Base-by-base conservation (phyloP, 768 basidiomycete genomes). In the Cyathus striatus region DNA sequence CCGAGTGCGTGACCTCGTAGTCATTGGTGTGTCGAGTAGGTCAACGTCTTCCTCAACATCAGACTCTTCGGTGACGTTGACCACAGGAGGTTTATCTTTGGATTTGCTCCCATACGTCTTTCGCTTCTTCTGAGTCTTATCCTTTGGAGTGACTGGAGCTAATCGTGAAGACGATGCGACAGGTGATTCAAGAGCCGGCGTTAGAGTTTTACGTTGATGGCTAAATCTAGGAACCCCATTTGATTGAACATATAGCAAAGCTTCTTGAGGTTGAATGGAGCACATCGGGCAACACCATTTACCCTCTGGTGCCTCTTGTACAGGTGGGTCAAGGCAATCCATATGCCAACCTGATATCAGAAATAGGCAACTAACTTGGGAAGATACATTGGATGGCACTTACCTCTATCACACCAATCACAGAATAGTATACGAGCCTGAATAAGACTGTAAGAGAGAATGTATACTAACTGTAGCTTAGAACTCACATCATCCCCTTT, bases 391-490 rank as follows among this genome's bases (percentile, higher is more conserved):
- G 30, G n/a, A 43, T 37, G 37, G 23, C 22, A 58, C 59, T 36
- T 59, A 81, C 88, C 91, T 75, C 91, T 74, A 70, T 98, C 95
- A 62, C 95, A 98, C 43, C 72, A 78, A 72, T 98, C 95, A 61
- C 95, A 98, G 52, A 97, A 86, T 41, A 98, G 62, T 49, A 96
- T 83, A 41, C 78, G 76, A 41, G 75, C 80, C 89, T 94, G 56
- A 23, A 42, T 5, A 7, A 36, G 7, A 6, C 6, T 5, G 6
- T 27, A 9, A 32, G 6, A 32, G 6, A 7, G 12, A 10, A n/a
- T 22, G 17, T 27, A 23, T 12, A 20, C 18, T 14, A 21, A 16
- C 34, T n/a, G 6, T 32, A 20, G 9, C 13, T 14, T 25, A 34
- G 42, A 41, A 70, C 90, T 65, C 65, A 95, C 94, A 63, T 93